phyloP scores from a whole-genome alignment of 768 basidiomycete genomes.

The Lactifluus subvellereus region DNA sequence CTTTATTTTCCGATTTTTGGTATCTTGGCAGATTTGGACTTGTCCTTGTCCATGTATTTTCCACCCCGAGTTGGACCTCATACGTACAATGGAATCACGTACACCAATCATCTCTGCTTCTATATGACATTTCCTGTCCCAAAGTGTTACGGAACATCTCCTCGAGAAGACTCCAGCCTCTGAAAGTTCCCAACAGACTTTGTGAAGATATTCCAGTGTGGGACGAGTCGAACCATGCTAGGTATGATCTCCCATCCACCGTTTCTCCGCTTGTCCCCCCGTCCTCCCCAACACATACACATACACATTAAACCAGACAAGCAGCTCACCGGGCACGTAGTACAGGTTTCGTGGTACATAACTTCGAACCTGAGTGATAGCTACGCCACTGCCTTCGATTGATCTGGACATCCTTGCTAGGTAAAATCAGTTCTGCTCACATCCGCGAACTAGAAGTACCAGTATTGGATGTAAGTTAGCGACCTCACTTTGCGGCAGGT shows the following conservation, averaged over 20 bases:
- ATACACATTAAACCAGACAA: background rate
- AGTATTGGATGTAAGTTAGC: background rate
- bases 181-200: background rate
- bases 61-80: background rate
- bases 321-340: background rate
- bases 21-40: conserved; percentile 11
- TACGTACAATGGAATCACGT: background rate
- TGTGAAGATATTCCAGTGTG: background rate
- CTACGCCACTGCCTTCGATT: background rate
- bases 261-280: background rate
- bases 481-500: background rate
- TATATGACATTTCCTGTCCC: background rate
- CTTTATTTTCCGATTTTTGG: background rate
- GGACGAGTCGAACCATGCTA: background rate
- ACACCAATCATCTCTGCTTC: background rate
- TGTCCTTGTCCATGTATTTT: conserved; percentile 8
- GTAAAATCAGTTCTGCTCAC: background rate
- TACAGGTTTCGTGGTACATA: background rate
- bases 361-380: background rate
- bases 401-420: background rate
- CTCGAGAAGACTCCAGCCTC: background rate
- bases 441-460: background rate
- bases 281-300: background rate
- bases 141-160: background rate
- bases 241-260: background rate